Evolutionary conservation across 805 yeast species (phyloP), one percentile per base, ranked within the genome.

Genomic region (Wickerhamomyces ciferrii): DNA sequence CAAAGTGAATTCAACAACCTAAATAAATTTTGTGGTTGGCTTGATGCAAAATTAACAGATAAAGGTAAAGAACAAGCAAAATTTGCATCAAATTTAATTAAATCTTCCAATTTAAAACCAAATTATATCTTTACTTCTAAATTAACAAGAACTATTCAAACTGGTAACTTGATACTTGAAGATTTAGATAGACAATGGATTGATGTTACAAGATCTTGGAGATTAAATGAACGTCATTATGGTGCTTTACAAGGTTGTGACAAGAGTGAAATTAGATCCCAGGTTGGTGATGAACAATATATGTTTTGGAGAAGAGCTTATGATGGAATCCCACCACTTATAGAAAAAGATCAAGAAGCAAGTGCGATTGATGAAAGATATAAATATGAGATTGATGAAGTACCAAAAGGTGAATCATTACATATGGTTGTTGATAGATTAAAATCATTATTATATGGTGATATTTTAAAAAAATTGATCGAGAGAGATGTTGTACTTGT

Each of bases 1-100:
- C 87, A 87, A 63, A 83, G 90, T 59, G 83, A 80, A 59, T 81
- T 88, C 80, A 87, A 87, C 62, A 81, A 83, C 61, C 78, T 78
- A 59, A 81, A 84, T 66, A 71, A 79, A 53, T 87, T 87, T 67
- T 85, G 94, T 63, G 96, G 96, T 18, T 87, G 96, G 96, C 81
- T 84, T 27, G 92, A 87, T 67, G 83, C 85, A 31, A 72, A 75
- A 48, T 70, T 87, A 55, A 82, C 91, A 4, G 80, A 69, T 8
- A 75, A 77, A 50, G 96, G 96, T 42, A 69, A 72, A 53, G 67
- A 70, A 50, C 94, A 87, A 65, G 95, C 95, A 20, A 61, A 63
- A 39, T 69, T 76, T 53, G 83, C 89, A 34, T 89, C 87, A 21
- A 70, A 71, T 43, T 66, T 84, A 56, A 71, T 87, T 47, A 67